Evolutionary conservation across 2,329 filamentous ascomycete species (phyloP).

Genomic region (Aspergillus tanneri): DNA sequence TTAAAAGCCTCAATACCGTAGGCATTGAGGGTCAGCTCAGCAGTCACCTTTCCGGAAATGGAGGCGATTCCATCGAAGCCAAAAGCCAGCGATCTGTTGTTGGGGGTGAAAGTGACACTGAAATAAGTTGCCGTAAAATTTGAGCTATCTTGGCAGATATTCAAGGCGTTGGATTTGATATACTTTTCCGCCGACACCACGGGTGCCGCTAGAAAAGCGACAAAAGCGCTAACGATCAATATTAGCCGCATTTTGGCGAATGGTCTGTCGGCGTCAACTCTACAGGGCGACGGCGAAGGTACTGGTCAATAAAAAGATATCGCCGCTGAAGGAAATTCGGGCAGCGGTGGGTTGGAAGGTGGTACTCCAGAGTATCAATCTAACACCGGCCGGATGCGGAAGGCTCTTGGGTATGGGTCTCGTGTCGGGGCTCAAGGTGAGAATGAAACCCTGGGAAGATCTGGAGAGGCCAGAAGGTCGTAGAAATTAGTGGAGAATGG

Average conservation of each 20-base stretch:
- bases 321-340: constrained; percentile 2
- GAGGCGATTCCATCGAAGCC: constrained; percentile 78
- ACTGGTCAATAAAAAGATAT: constrained; percentile 11
- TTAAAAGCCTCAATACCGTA: constrained; percentile 77
- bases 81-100: constrained; percentile 69
- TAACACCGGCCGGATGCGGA: constrained; percentile 38
- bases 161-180: constrained; percentile 79
- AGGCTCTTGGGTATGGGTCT: constrained; percentile 20
- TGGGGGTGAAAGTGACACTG: constrained; percentile 64
- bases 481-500: constrained; percentile 8
- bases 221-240: constrained; percentile 36
- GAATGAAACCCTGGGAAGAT: constrained; percentile 5
- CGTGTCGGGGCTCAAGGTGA: constrained; percentile 3
- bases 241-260: constrained; percentile 35
- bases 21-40: constrained; percentile 72
- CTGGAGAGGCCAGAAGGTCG: constrained; percentile 7
- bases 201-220: constrained; percentile 45
- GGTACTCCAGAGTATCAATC: constrained; percentile 36
- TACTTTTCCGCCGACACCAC: constrained; percentile 62
- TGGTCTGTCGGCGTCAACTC: constrained; percentile 1
- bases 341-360: constrained; percentile 17
- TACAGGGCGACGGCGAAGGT: constrained; percentile 7
- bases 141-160: constrained; percentile 77
- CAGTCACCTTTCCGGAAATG: constrained; percentile 76
- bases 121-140: constrained; percentile 85